Percentiles rank a stretch among this genome's conserved stretches.
phyloP scores from a whole-genome alignment of 2,329 filamentous ascomycete genomes.

The Colletotrichum viniferum region DNA sequence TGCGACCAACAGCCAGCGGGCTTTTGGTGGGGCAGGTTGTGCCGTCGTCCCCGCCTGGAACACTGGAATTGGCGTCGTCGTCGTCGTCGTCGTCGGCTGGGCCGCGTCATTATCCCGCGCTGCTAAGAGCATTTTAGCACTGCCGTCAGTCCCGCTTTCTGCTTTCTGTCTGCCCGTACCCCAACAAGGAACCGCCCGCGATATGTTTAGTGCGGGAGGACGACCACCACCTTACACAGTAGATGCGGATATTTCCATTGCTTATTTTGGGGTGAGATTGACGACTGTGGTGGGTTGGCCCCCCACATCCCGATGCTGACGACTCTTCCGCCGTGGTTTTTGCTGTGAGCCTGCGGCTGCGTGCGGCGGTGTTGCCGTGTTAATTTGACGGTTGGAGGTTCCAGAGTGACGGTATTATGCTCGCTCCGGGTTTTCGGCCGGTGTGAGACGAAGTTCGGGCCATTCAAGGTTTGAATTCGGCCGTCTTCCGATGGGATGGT shows the following conservation, averaged over 20 bases:
- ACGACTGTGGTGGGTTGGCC: not conserved
- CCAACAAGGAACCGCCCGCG: not conserved
- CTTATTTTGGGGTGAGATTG: not conserved
- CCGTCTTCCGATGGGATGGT: not conserved
- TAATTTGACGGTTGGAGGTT: not conserved
- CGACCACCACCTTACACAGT: not conserved
- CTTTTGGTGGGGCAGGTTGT: not conserved
- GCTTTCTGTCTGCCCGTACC: not conserved
- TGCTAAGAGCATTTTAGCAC: not conserved
- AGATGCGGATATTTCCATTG: not conserved
- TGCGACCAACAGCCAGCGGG: not conserved
- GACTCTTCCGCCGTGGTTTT: not conserved
- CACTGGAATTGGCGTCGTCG: not conserved
- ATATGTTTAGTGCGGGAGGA: not conserved
- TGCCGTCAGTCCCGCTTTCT: slow-evolving; percentile 2
- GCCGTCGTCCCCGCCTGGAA: not conserved
- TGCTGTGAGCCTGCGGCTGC: not conserved
- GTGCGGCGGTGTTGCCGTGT: not conserved
- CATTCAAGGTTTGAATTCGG: not conserved
- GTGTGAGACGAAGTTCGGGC: not conserved
- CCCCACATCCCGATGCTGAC: slow-evolving; percentile 10
- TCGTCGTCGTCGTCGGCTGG: not conserved
- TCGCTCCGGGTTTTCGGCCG: not conserved
- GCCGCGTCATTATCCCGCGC: slow-evolving; percentile 12
- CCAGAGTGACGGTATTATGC: not conserved